Evolutionary conservation across 2,329 filamentous ascomycete genomes (phyloP), one percentile per base, ranked within the genome.

Genomic region (Elsinoe perseae): DNA sequence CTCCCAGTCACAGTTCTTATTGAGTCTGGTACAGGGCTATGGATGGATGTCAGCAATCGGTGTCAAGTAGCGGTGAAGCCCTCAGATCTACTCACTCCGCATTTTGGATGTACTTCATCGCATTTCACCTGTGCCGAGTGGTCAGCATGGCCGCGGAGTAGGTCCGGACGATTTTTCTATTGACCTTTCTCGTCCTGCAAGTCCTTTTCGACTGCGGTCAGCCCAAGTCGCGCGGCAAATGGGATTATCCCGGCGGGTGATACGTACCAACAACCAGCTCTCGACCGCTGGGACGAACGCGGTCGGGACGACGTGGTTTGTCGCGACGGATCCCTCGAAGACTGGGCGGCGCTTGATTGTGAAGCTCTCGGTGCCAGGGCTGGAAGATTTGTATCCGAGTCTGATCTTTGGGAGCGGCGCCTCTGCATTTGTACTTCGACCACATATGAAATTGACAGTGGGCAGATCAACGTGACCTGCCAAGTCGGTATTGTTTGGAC

Each of bases 1-100:
- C 57, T 75, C 76, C 67, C 81, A 83, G 63, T 82, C 80, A 64
- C 80, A 82, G 32, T 72, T 70, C 63, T 81, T 77, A 44, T 78
- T 77, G 20, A 82, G 69, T 55, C 79, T 72, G 27, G 74, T 71
- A 65, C 80, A 82, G 71, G 80, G 79, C 71, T 60, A 5, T 50
- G 56, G 60, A 53, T 36, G 4, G 56, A 43, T 60, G 61, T 64
- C 20, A 40, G 34, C 34, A 8, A 32, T 2, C 12, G 40, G 55
- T 23, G 57, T 50, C 23, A 30, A 42, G 16, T 3, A 36, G 23
- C 30, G 27, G 25, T 34, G 40, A 54, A 14, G 12, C 7, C 44
- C 23, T 28, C 18, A 16, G 18, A 36, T 23, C 30, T 44, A 62
- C 73, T 60, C 72, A 78, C 76, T 66, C 76, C 77, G 65, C 79